These are phyloP conservation scores for Coemansia sp. DNA, from an alignment of 192 early-diverging fungal genomes.

Conservation along the genomic window DNA sequence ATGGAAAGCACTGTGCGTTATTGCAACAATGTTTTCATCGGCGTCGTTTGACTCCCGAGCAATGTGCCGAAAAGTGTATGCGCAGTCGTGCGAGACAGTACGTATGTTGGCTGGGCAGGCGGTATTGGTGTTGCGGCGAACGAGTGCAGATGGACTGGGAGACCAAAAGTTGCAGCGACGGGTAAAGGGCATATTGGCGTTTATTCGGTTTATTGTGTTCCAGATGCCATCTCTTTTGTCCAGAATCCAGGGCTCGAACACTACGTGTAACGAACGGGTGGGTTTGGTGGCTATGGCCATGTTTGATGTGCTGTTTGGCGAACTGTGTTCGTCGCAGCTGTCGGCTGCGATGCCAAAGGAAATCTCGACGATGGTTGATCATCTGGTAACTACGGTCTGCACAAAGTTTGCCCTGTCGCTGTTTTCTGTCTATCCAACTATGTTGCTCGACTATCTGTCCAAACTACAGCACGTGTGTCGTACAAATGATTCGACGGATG, in stretches of 20 bases:
- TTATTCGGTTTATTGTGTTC: slow-evolving; percentile 42
- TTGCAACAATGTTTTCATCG: slow-evolving; percentile 17
- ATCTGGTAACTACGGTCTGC: slow-evolving; percentile 12
- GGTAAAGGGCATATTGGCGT: slow-evolving; percentile 23
- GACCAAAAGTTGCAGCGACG: slow-evolving; percentile 21
- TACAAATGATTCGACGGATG: background rate
- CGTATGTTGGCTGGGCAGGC: slow-evolving; percentile 15
- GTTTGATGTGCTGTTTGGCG: slow-evolving; percentile 27
- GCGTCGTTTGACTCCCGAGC: slow-evolving; percentile 19
- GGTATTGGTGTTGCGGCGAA: background rate
- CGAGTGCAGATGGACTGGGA: background rate
- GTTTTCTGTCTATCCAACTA: slow-evolving; percentile 6
- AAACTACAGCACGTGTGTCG: background rate
- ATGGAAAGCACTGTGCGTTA: slow-evolving; percentile 30
- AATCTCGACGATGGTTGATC: slow-evolving; percentile 3
- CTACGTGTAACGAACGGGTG: background rate
- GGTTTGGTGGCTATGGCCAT: slow-evolving; percentile 15
- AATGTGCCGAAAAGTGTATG: slow-evolving; percentile 18
- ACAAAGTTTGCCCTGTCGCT: slow-evolving; percentile 22
- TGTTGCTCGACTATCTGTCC: slow-evolving; percentile 15
- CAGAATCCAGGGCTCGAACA: background rate
- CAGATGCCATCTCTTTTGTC: slow-evolving; percentile 30
- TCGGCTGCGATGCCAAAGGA: slow-evolving; percentile 4
- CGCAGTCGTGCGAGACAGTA: slow-evolving; percentile 26
- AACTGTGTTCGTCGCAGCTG: slow-evolving; percentile 7